Percentiles rank a stretch among this genome's conserved stretches.
Conservation (phyloP, 768 basidiomycete species). For the Chalciporus pseudorubinellus region DNA sequence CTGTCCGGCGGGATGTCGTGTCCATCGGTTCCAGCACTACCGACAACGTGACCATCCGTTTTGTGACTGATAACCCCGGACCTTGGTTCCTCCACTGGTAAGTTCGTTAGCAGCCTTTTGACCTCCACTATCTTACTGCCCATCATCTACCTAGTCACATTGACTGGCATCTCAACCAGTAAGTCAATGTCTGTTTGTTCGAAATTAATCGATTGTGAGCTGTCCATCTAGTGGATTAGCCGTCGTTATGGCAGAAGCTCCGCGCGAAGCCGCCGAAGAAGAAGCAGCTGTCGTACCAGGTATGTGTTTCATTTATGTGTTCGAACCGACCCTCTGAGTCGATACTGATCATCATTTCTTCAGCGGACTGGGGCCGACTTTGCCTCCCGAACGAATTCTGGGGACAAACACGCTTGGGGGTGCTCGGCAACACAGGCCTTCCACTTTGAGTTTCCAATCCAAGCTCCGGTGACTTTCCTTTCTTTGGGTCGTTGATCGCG, state of each 20-base stretch:
- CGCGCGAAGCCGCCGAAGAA: conserved; percentile 3
- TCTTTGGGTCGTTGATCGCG: neutral
- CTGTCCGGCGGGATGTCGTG: conserved; percentile 36
- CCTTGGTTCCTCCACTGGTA: conserved; percentile 54
- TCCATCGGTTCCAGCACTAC: conserved; percentile 23
- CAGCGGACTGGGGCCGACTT: conserved; percentile 21
- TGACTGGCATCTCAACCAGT: conserved; percentile 31
- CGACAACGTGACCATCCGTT: conserved; percentile 55
- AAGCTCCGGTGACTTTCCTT: too few species aligned
- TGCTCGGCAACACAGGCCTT: neutral
- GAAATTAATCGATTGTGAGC: neutral
- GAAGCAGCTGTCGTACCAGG: conserved; percentile 19
- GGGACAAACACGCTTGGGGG: neutral
- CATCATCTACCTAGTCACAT: conserved; percentile 21
- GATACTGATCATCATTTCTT: neutral
- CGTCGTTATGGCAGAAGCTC: conserved; percentile 29
- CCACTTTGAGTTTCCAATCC: neutral
- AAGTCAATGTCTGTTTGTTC: neutral
- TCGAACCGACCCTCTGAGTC: too few species aligned
- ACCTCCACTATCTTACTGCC: neutral
- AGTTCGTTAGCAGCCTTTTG: neutral
- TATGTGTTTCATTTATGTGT: neutral
- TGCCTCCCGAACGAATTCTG: conserved; percentile 8
- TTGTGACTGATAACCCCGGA: conserved; percentile 64
- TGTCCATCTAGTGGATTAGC: conserved; percentile 25